Base-by-base conservation (phyloP, 2,329 filamentous ascomycete genomes). In the Elsinoe fawcettii region DNA sequence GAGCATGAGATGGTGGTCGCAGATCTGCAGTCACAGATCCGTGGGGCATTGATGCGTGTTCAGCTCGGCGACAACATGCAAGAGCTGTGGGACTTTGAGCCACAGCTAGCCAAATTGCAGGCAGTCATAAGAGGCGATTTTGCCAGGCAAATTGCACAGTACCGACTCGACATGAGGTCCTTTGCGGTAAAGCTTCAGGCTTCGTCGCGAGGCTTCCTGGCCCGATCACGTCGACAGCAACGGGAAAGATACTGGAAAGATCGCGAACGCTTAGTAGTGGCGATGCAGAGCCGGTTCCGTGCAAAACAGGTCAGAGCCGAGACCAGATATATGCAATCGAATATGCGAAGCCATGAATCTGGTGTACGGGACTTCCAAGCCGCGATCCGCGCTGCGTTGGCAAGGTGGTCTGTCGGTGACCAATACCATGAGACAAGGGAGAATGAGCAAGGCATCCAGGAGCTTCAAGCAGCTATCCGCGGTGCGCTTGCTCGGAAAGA, bases 61-160 rank as follows among this genome's bases (percentile, higher is more conserved):
- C 80, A 79, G 57, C 81, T 97, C 1, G 90, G 90, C 3, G 77
- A 86, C 51, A 79, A 83, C 56, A 97, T 99, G 93, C 87, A 96
- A 66, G 74, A 82, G 43, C 79, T 99, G 2, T 99, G 93, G 93
- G 87, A 93, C 60, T 80, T 82, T 11, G 93, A 99, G 70, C 80
- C 85, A 23, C 77, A 80, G 70, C 73, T 99, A 25, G 74, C 92
- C 43, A 86, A 95, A 55, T 76, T 99, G 8, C 95, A 99, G 70
- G 83, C 91, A 6, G 83, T 86, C 37, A 87, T 97, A 57, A 84
- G 93, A 59, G 95, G 90, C 55, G 90, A 95, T 65, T 96, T 89
- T 73, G 81, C 88, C 1, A 80, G 92, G 46, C 90, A 96, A 69
- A 82, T 97, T 58, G 82, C 86, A 62, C 81, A 83, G 60, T 96